phyloP scores from a whole-genome alignment of 805 yeast species.

The Candida suzukii region DNA sequence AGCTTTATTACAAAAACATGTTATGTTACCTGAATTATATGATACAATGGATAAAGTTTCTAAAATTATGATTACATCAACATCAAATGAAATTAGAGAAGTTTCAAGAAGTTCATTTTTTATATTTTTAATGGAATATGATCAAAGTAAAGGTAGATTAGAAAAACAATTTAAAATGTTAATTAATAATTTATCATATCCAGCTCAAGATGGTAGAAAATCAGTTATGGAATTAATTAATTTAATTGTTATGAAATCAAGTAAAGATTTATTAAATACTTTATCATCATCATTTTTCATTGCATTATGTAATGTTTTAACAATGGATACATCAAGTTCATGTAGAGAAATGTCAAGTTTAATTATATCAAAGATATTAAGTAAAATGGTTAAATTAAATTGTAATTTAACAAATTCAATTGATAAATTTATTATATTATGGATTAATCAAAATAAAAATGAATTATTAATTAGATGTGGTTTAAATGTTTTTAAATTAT shows the following conservation, averaged over 20 bases:
- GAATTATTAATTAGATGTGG: constrained; percentile 61
- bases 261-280: constrained; percentile 48
- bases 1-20: constrained; percentile 66
- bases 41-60: constrained; percentile 80
- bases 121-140: constrained; percentile 87
- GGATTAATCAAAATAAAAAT: constrained; percentile 57
- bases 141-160: constrained; percentile 81
- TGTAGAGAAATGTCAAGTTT: constrained; percentile 81
- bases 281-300: constrained; percentile 75
- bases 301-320: constrained; percentile 68
- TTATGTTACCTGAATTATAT: constrained; percentile 81
- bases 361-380: constrained; percentile 48
- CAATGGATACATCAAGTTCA: constrained; percentile 67
- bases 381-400: constrained; percentile 30
- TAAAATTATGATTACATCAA: constrained; percentile 84
- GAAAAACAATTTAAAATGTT: constrained; percentile 78
- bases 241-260: constrained; percentile 59
- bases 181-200: constrained; percentile 75
- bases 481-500: constrained; percentile 62
- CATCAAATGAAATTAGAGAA: constrained; percentile 73
- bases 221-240: constrained; percentile 86
- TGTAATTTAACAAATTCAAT: constrained; percentile 21
- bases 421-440: constrained; percentile 41
- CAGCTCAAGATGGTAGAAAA: constrained; percentile 78
- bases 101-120: constrained; percentile 77